A percentile compares a stretch with the other conserved stretches of the same genome.
Evolutionary conservation across 768 basidiomycete genomes (phyloP).

Genomic region (Podaxis mareebaensis): DNA sequence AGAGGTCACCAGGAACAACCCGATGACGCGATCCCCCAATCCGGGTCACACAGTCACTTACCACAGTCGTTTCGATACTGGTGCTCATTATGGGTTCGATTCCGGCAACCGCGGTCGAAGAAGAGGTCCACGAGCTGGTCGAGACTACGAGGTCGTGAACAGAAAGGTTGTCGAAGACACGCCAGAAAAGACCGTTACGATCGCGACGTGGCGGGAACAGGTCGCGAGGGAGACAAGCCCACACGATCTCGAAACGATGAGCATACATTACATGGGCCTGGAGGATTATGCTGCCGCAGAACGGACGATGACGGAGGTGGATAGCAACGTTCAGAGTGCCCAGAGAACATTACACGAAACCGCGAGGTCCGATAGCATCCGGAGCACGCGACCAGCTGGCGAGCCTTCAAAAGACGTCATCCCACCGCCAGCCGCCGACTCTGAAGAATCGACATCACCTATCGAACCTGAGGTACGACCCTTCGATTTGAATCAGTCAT

Average conservation of each 20-base stretch:
- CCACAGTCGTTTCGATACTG: conserved; percentile 21
- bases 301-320: conserved; percentile 17
- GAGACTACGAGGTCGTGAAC: conserved; percentile 44
- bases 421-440: not conserved
- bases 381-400: conserved; percentile 13
- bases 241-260: conserved; percentile 39
- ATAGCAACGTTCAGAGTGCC: conserved; percentile 15
- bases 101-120: not conserved
- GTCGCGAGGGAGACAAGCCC: conserved; percentile 41
- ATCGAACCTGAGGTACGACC: conserved; percentile 11
- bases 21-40: not conserved
- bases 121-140: conserved; percentile 29
- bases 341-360: conserved; percentile 12
- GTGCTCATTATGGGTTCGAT: conserved; percentile 19
- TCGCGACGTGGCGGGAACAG: conserved; percentile 58
- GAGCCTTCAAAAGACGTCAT: conserved; percentile 14
- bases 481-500: not conserved
- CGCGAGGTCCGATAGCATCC: conserved; percentile 10
- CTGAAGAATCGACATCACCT: conserved; percentile 1
- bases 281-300: conserved; percentile 24
- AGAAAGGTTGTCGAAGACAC: conserved; percentile 45
- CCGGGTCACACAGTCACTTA: conserved; percentile 11
- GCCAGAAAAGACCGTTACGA: conserved; percentile 53
- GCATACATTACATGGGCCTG: conserved; percentile 45
- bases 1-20: conserved; percentile 10